Conservation (phyloP, 2,329 filamentous ascomycete species). For the Pseudogymnoascus sp. region DNA sequence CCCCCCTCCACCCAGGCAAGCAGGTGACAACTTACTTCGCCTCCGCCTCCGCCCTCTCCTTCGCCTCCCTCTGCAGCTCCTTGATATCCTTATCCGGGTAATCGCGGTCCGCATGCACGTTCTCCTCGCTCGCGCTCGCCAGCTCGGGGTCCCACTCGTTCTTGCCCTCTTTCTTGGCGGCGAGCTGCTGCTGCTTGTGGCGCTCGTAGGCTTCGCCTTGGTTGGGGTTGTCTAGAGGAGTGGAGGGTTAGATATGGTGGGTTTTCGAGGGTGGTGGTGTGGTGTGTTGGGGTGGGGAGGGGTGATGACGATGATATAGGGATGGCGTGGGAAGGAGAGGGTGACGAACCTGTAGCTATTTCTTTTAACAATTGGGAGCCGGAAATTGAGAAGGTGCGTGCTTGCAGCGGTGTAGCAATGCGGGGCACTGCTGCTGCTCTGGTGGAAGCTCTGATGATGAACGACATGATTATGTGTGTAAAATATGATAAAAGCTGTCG, state of each 20-base stretch:
- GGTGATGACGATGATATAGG: neutral
- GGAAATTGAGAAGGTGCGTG: conserved; percentile 15
- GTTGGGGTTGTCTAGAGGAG: conserved; percentile 18
- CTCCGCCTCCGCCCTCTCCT: conserved; percentile 33
- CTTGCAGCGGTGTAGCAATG: neutral
- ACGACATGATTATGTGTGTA: conserved; percentile 17
- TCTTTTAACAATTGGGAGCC: conserved; percentile 22
- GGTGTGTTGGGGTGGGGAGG: neutral
- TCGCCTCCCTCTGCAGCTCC: conserved; percentile 42
- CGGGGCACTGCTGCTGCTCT: conserved; percentile 11
- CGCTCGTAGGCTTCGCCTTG: conserved; percentile 39
- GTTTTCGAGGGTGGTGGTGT: neutral
- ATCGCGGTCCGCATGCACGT: conserved; percentile 36
- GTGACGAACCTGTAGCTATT: conserved; percentile 24
- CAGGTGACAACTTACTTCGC: conserved; percentile 35
- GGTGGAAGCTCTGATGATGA: conserved; percentile 18
- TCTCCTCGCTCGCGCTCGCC: conserved; percentile 71
- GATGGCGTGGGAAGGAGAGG: neutral
- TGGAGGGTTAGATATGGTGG: neutral
- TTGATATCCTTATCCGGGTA: conserved; percentile 32
- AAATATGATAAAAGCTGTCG: neutral
- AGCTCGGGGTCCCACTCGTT: conserved; percentile 71
- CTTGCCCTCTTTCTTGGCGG: conserved; percentile 61
- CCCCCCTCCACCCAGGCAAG: neutral
- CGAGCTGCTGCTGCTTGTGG: conserved; percentile 52